Percentiles rank a stretch among this genome's conserved stretches.
Evolutionary conservation across 1,284 basidiomycete species (phyloP).

Genomic region (Moesziomyces sp.): DNA sequence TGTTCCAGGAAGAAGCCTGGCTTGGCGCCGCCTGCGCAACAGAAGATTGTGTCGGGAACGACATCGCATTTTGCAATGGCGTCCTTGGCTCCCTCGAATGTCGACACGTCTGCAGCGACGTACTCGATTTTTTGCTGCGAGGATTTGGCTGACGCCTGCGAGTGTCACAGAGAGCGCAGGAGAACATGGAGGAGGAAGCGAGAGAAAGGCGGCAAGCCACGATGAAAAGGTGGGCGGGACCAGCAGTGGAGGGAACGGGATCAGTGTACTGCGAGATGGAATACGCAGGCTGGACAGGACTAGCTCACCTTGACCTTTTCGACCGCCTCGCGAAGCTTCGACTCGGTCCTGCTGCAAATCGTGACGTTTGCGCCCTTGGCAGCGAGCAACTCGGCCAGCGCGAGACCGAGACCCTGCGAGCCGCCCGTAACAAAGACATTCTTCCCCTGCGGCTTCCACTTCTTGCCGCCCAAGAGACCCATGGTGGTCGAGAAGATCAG

Average conservation of each 20-base stretch:
- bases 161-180: background rate
- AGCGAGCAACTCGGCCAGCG: conserved; percentile 78
- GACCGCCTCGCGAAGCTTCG: conserved; percentile 74
- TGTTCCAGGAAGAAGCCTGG: conserved; percentile 81
- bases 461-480: conserved; percentile 25
- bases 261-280: background rate
- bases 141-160: conserved; percentile 25
- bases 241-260: background rate
- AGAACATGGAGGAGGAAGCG: background rate
- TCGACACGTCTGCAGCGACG: conserved; percentile 60
- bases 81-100: conserved; percentile 52
- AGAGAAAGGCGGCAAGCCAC: background rate
- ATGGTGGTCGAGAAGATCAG: conserved; percentile 35
- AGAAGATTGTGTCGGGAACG: conserved; percentile 77
- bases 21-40: conserved; percentile 78
- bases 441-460: conserved; percentile 39
- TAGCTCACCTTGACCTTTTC: conserved; percentile 74
- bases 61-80: conserved; percentile 57
- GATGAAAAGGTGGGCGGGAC: background rate
- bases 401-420: conserved; percentile 80
- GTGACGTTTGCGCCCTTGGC: conserved; percentile 80
- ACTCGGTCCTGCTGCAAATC: conserved; percentile 79
- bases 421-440: conserved; percentile 78
- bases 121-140: conserved; percentile 35
- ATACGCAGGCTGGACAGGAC: background rate